Base-by-base conservation (phyloP, 1,284 basidiomycete genomes). In the Rhodotorula sp. region DNA sequence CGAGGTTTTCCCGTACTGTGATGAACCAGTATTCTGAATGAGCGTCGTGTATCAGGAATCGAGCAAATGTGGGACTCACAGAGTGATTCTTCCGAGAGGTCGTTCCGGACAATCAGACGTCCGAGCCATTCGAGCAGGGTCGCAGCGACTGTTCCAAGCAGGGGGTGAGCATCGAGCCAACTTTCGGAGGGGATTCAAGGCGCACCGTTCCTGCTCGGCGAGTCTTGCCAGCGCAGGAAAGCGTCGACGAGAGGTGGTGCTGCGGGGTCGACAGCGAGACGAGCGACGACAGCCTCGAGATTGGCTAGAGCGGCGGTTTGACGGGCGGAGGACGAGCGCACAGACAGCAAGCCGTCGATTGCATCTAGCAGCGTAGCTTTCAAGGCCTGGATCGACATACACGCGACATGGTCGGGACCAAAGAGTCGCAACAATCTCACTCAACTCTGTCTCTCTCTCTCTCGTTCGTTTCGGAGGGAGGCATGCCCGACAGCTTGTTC, bases 161-260 rank as follows among this genome's bases (percentile, higher is more conserved):
- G n/a, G 5, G 5, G 4, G 5, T 8, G 1, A 56, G 72, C 63
- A 72, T 62, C 64, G 10, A 43, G 8, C 34, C 39, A 2, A 2
- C 16, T 21, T 4, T 20, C 6, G 29, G 21, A 6, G 16, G 7
- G 18, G 3, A 20, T 51, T 48, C 18, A 8, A 20, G 5, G 79
- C 89, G 68, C 76, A 91, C 91, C 82, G 78, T 92, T 92, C 79
- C 87, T 89, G 79, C 91, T 87, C 76, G 91, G 90, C 1, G 86
- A 86, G 75, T 90, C 87, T 79, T 92, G 91, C 46, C 90, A 81
- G 3, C 85, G 83, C 23, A 88, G 80, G 80, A 92, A 90, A 62
- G 82, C 80, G 62, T 84, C 82, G 71, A 87, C 81, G 18, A 56
- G 69, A 7, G 16, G 54, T 29, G 26, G 14, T 7, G 20, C 34